Conservation (phyloP, 495 filamentous ascomycete species). For the Glutinoglossum americanum region DNA sequence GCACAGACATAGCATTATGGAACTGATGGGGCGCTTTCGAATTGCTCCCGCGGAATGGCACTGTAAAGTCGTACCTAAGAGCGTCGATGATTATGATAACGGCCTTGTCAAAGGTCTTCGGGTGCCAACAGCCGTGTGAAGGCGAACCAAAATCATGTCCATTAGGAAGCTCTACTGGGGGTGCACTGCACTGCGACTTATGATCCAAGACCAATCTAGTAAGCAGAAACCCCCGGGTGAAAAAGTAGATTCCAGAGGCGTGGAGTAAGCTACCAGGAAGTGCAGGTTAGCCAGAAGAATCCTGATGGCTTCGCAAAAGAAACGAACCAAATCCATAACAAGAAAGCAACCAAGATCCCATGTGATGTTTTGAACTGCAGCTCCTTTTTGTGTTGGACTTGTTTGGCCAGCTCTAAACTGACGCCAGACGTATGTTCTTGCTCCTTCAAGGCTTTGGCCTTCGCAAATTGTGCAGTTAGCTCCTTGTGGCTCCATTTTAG, state of each 20-base stretch:
- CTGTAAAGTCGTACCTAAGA: slow-evolving; percentile 87
- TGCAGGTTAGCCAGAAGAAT: slow-evolving; percentile 6
- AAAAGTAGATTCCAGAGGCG: slow-evolving; percentile 64
- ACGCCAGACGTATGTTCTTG: slow-evolving; percentile 14
- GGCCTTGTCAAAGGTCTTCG: slow-evolving; percentile 76
- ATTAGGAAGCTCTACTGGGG: slow-evolving; percentile 34
- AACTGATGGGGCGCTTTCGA: slow-evolving; percentile 38
- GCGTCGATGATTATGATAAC: slow-evolving; percentile 86
- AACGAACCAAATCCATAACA: slow-evolving; percentile 23
- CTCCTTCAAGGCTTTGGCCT: slow-evolving; percentile 22
- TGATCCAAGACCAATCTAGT: slow-evolving; percentile 77
- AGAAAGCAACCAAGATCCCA: slow-evolving; percentile 26
- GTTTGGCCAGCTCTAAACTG: background rate
- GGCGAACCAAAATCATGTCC: slow-evolving; percentile 24
- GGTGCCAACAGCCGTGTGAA: slow-evolving; percentile 78
- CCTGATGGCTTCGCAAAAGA: background rate
- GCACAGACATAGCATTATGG: slow-evolving; percentile 68
- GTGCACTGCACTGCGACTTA: slow-evolving; percentile 57
- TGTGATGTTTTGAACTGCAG: slow-evolving; percentile 32
- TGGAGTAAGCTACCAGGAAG: slow-evolving; percentile 37
- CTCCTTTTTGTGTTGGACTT: slow-evolving; percentile 19
- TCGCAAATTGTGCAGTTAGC: slow-evolving; percentile 14
- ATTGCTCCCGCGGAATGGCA: slow-evolving; percentile 42
- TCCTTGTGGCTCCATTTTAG: slow-evolving; percentile 5
- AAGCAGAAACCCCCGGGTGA: slow-evolving; percentile 91